These are phyloP conservation scores for Raddia guianensis DNA, from an alignment of 176 grass and related monocot species.

Conservation along the genomic window DNA sequence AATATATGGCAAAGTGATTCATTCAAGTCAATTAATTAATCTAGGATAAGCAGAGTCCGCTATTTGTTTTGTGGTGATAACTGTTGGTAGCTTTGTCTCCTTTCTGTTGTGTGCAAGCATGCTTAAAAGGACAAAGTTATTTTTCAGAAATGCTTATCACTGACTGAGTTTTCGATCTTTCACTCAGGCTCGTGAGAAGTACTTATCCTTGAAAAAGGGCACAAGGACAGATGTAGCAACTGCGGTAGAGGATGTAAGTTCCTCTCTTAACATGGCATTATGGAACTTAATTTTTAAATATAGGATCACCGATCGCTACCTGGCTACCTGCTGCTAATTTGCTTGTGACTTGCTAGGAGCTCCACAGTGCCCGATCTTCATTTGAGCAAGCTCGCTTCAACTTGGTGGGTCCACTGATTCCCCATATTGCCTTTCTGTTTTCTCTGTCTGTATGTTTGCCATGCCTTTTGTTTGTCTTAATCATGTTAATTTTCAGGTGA, in stretches of 20 bases:
- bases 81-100: conserved; percentile 24
- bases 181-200: conserved; percentile 82
- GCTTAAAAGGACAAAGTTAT: background rate
- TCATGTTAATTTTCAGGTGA: conserved; percentile 59
- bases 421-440: background rate
- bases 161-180: conserved; percentile 25
- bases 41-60: background rate
- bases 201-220: conserved; percentile 93
- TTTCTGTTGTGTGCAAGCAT: conserved; percentile 18
- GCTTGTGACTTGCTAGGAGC: conserved; percentile 63
- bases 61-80: background rate
- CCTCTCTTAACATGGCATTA: conserved; percentile 28
- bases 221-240: conserved; percentile 79
- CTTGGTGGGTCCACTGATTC: conserved; percentile 55
- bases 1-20: background rate
- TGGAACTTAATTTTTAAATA: background rate
- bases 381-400: conserved; percentile 99
- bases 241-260: conserved; percentile 89
- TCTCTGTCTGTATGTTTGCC: conserved; percentile 18
- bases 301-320: too few species aligned
- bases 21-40: background rate
- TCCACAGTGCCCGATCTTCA: conserved; percentile 87
- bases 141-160: conserved; percentile 30
- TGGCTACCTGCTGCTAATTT: conserved; percentile 30
- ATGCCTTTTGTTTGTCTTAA: conserved; percentile 35